A percentile compares a stretch with the other conserved stretches of the same genome.
Evolutionary conservation across 1,284 basidiomycete species (phyloP).

Genomic region (Malassezia restricta): DNA sequence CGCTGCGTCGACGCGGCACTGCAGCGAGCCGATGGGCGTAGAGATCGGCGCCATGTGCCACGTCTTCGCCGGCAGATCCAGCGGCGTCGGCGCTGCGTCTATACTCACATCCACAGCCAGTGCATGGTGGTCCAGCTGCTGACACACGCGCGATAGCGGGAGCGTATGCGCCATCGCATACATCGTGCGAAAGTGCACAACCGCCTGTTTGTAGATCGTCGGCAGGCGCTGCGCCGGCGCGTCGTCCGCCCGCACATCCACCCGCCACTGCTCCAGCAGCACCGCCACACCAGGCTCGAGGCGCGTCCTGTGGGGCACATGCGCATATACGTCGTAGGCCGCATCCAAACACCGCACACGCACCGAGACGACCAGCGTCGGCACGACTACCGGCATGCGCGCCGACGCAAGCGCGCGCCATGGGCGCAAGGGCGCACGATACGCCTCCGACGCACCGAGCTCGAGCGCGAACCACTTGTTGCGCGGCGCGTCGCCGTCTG

Average conservation of each 20-base stretch:
- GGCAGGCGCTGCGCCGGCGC: conserved; percentile 4
- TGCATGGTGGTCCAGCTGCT: neutral
- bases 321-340: conserved; percentile 3
- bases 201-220: conserved; percentile 13
- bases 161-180: conserved; percentile 11
- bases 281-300: neutral
- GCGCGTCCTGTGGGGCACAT: neutral
- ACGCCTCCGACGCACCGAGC: conserved; percentile 1
- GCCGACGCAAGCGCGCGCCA: conserved; percentile 8
- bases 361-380: conserved; percentile 6
- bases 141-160: neutral
- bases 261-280: conserved; percentile 11
- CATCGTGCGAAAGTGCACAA: conserved; percentile 16
- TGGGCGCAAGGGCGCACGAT: conserved; percentile 2
- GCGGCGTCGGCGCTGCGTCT: neutral
- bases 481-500: neutral
- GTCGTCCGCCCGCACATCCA: neutral
- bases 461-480: conserved; percentile 11
- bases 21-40: conserved; percentile 8
- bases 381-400: neutral
- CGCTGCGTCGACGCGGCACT: neutral
- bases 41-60: conserved; percentile 7
- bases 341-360: neutral
- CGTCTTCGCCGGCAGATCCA: neutral
- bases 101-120: conserved; percentile 6